A percentile compares a stretch with the other conserved stretches of the same genome.
Conservation (phyloP, 2,329 filamentous ascomycete species). For the Onygenales sp. region DNA sequence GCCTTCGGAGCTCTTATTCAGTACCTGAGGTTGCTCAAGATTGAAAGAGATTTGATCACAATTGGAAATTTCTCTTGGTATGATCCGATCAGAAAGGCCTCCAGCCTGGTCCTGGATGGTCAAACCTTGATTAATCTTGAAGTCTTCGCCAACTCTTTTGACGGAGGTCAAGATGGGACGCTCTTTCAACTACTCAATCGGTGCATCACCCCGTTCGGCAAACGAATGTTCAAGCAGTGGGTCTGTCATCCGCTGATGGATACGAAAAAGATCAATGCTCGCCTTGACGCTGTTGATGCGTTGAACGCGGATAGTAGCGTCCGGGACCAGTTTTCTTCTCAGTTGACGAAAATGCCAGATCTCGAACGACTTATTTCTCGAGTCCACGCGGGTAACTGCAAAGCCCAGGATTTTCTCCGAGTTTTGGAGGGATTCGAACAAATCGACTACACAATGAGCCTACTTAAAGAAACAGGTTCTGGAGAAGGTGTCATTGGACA, state of each 20-base stretch:
- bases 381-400: constrained; percentile 85
- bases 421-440: constrained; percentile 96
- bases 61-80: constrained; percentile 89
- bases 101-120: constrained; percentile 84
- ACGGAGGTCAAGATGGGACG: constrained; percentile 76
- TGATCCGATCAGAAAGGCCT: constrained; percentile 81
- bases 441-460: constrained; percentile 84
- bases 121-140: constrained; percentile 98
- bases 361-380: constrained; percentile 89
- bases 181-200: constrained; percentile 85
- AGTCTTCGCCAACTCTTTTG: constrained; percentile 85
- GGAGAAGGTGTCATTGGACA: constrained; percentile 76
- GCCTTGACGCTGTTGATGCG: constrained; percentile 87
- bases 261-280: constrained; percentile 78
- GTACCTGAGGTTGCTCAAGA: constrained; percentile 77
- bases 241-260: constrained; percentile 91
- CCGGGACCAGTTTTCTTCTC: constrained; percentile 78
- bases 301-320: constrained; percentile 73
- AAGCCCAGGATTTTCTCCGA: constrained; percentile 81
- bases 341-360: constrained; percentile 86
- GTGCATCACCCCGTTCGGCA: constrained; percentile 93
- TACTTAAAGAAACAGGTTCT: constrained; percentile 64
- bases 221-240: constrained; percentile 93
- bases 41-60: constrained; percentile 77
- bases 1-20: constrained; percentile 81